Evolutionary conservation across 1,139 yeast genomes (phyloP), one percentile per base, ranked within the genome.

Genomic region (Pichia sp.): DNA sequence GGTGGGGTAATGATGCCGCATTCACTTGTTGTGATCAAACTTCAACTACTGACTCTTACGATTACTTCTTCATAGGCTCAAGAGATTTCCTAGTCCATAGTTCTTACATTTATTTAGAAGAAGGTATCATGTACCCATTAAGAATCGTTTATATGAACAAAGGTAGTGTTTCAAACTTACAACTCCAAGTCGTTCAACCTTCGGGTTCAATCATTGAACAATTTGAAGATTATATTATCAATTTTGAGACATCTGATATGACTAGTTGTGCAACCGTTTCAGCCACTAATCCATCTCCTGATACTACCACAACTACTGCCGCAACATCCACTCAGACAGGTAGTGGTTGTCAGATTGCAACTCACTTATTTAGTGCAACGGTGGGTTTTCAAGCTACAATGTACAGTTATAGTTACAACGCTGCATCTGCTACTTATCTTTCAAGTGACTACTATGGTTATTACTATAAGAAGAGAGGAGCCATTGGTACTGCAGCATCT

Each of bases 111-210:
- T 57, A 54, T 34, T 42, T 57, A 7, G 42, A 46, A 17, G 48
- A 30, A 11, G 33, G 33, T 7, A 17, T 30, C n/a, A 7, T 30
- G 12, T 30, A 30, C n/a, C 33, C 33, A 30, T 12, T 30, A 17
- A 30, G 33, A 30, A 17, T 11, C n/a, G 12, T 30, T 11, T 30
- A 7, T 11, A 30, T 30, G 7, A 30, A 30, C 12, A 6, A 7
- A 6, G 6, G 12, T 30, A 11, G 12, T 22, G 9, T 60, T 11
- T 57, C 56, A 4, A n/a, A n/a, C 11, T 40, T 58, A 5, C n/a
- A 45, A 3, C 53, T 58, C 22, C 20, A 39, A 11, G 30, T 56
- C 7, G 36, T 38, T 2, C 38, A 44, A 24, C 59, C 61, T 17
- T 20, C 32, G 34, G 58, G 59, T n/a, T 22, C 27, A 5, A 34